phyloP scores from a whole-genome alignment of 1,139 yeast species.

The Saccharomyces uvarum region DNA sequence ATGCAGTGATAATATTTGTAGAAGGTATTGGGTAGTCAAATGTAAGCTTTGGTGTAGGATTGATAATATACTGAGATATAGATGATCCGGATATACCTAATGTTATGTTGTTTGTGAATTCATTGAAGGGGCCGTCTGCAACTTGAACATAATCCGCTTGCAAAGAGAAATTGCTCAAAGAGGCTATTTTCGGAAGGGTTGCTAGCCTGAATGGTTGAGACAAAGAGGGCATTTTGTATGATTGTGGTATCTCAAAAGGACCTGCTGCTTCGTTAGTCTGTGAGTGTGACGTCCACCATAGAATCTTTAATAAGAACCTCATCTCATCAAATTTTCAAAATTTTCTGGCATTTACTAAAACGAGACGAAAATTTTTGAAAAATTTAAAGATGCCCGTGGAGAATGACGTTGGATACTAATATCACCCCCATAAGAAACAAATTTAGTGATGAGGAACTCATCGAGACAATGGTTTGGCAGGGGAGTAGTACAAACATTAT shows the following conservation, averaged over 20 bases:
- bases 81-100: constrained; percentile 74
- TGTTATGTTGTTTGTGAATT: constrained; percentile 33
- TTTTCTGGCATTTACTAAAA: constrained; percentile 1
- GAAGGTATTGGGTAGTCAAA: constrained; percentile 31
- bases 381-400: background rate
- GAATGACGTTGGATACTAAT: background rate
- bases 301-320: constrained; percentile 3
- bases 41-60: constrained; percentile 72
- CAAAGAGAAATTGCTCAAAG: constrained; percentile 22
- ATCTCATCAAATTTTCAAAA: constrained; percentile 11
- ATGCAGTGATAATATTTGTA: constrained; percentile 30
- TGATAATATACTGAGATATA: constrained; percentile 59
- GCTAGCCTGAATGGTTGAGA: constrained; percentile 32
- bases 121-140: constrained; percentile 23
- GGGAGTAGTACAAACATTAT: background rate
- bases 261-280: background rate
- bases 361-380: background rate
- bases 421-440: background rate
- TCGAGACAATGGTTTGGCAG: background rate
- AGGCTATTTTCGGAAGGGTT: constrained; percentile 28
- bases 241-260: too few relatives aligned
- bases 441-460: constrained; percentile 1
- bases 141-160: constrained; percentile 23
- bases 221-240: constrained; percentile 23
- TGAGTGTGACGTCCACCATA: background rate